Evolutionary conservation across 495 filamentous ascomycete genomes (phyloP), one percentile per base, ranked within the genome.

Genomic region (Beverwykella pulmonaria): DNA sequence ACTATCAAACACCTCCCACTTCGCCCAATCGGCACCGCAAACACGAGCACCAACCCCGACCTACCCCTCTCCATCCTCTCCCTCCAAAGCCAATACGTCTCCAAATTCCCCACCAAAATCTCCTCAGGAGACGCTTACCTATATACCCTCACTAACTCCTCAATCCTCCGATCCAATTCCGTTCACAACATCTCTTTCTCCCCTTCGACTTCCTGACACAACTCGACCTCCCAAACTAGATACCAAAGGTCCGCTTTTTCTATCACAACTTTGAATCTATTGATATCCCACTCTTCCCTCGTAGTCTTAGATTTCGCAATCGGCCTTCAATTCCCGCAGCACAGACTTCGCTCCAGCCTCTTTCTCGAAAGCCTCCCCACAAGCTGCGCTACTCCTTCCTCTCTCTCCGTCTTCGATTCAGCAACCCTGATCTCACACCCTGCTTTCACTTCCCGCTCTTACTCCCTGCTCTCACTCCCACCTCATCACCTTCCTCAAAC

Each of bases 211-310:
- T 34, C 30, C 4, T 5, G 12, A 12, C 30, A 34, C 46, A 50
- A 14, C n/a, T 60, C 27, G 41, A 20, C 22, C 26, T 29, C 46
- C 6, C 44, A 1, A 12, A 30, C 23, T 12, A 10, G 2, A 8
- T 50, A n/a, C 7, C 57, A 39, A 36, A 60, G 50, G 22, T 60
- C 57, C n/a, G 57, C 27, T 41, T 49, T 1, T n/a, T 60, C 57
- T 30, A 50, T 23, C n/a, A 60, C 57, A 7, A 60, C 57, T 22
- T 20, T 14, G 48, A 49, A 60, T 1, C n/a, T 41, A 6, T 50
- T 23, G 19, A 60, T 19, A 23, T 49, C 57, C 57, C 57, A 60
- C 17, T 19, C 12, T 26, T 60, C 41, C 29, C 57, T 20, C 26
- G 30, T 30, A 19, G 57, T 60, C 17, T 39, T 41, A 41, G 50